Base-by-base conservation (phyloP, 257 asterid genomes). In the Schizonepeta tenuifolia region DNA sequence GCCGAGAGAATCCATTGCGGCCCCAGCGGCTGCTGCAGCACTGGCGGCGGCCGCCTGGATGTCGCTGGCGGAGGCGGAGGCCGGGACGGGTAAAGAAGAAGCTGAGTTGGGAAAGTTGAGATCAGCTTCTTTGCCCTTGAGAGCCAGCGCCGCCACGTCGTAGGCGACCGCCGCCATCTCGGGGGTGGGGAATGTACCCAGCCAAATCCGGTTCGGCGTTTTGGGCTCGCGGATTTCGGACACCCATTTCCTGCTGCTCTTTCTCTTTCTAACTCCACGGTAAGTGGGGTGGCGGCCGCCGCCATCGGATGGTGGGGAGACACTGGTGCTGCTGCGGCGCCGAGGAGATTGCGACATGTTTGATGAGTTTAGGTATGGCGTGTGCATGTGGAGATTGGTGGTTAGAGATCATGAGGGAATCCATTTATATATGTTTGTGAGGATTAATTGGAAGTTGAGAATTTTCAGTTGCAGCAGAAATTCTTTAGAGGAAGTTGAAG, bases 41-140 rank as follows among this genome's bases (percentile, higher is more conserved):
- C 84, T 80, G 24, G 95, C 88, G 0, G 96, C 96, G 0, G 96
- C 95, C 0, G 86, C 84, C 86, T 86, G 91, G 20, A 90, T 88
- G 74, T 88, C 95, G 0, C 69, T 60, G 0, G 91, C 82, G 5
- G 93, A 79, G 55, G 80, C 18, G 28, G 96, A 76, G 7, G 87
- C 86, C 0, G 96, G 96, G 21, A 81, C 80, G 1, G 96, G 96
- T 20, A 86, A 55, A 1, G 86, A 78, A n/a, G 83, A 35, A 1
- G 84, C 86, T 0, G 86, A 79, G n/a, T 76, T 75, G 0, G 92
- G 92, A 41, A 88, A 81, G 40, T 90, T 90, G 7, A 90, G 89
- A 9, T 85, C 84, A 0, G 88, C 82, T 1, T 62, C 75, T 6
- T 17, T 67, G n/a, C 92, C 92, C 70, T 79, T 84, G 5, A 86